Evolutionary conservation across 345 rosid species (phyloP), one percentile per base, ranked within the genome.

Genomic region (Mercurialis annua): DNA sequence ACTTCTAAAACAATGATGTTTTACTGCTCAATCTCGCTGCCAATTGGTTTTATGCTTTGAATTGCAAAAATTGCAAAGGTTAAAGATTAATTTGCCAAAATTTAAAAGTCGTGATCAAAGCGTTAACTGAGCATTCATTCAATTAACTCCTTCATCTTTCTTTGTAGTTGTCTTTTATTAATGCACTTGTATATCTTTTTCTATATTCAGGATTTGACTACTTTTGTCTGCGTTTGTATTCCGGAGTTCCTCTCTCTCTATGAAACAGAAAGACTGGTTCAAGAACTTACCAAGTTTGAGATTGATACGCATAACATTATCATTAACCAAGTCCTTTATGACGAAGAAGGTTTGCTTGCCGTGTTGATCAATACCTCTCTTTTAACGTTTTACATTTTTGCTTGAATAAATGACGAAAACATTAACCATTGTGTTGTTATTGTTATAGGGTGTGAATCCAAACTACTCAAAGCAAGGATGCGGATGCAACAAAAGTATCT

Each of bases 231-330:
- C 59, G 97, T 95, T 61, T 95, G 99, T 88, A 92, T 95, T 65
- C 99, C 98, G 5, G 99, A 95, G 84, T 95, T 95, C 81, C 89
- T 95, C 64, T 95, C 98, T 71, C 96, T 92, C 29, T 92, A 92
- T 56, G 99, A 95, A 86, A 95, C 97, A 21, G 98, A 95, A 78
- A 90, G 99, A 78, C 74, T 95, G 70, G 98, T 95, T 64, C 98
- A 95, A 83, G 99, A 95, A 80, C 98, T 95, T 70, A 81, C 99
- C 69, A 95, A 92, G 78, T 92, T 95, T 56, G 99, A 95, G 85
- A 95, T 95, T 6, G 98, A 95, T 71, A 85, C 99, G 5, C 99
- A 90, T 65, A 92, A 95, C 74, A 92, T 95, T 48, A 90, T 95
- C 67, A 90, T 95, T 70, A 95, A 95, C 85, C 98, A 95, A 87